Percentiles rank a stretch among this genome's conserved stretches.
These are phyloP conservation scores for Aspergillus cristatus DNA, from an alignment of 495 filamentous ascomycete genomes.

Conservation along the genomic window DNA sequence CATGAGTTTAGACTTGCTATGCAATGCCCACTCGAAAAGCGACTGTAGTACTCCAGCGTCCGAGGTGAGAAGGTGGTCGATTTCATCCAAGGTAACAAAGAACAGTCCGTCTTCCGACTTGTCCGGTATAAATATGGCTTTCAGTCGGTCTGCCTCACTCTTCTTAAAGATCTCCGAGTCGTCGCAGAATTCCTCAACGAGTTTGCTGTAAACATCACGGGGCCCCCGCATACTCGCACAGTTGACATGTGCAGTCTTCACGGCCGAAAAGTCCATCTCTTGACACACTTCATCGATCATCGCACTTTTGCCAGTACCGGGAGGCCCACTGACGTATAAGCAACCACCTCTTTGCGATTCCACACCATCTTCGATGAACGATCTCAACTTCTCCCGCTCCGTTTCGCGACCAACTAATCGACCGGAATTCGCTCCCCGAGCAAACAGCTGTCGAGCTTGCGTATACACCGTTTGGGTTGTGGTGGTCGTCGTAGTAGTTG, in stretches of 20 bases:
- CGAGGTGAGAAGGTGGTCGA: conserved; percentile 82
- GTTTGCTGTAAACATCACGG: conserved; percentile 66
- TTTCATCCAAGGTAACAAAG: conserved; percentile 83
- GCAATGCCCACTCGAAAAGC: conserved; percentile 88
- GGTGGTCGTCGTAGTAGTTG: conserved; percentile 26
- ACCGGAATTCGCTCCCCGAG: conserved; percentile 63
- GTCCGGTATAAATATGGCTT: conserved; percentile 54
- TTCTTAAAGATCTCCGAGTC: conserved; percentile 47
- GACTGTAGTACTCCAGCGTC: conserved; percentile 82
- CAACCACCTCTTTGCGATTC: conserved; percentile 61
- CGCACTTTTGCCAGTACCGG: conserved; percentile 94
- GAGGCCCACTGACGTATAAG: conserved; percentile 90
- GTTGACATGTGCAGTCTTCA: conserved; percentile 75
- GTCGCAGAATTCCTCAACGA: conserved; percentile 58
- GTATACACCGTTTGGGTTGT: conserved; percentile 67
- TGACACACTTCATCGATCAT: conserved; percentile 72
- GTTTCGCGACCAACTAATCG: conserved; percentile 74
- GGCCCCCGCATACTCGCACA: conserved; percentile 90
- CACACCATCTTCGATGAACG: conserved; percentile 59
- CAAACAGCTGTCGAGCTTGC: conserved; percentile 77
- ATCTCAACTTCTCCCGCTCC: conserved; percentile 60
- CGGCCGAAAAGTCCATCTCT: conserved; percentile 36
- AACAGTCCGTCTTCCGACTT: conserved; percentile 48
- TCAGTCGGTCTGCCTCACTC: conserved; percentile 46
- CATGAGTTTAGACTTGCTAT: conserved; percentile 64